These are phyloP conservation scores for Stephanodiscus triporus DNA, from an alignment of 108 stramenopile species.

Conservation along the genomic window DNA sequence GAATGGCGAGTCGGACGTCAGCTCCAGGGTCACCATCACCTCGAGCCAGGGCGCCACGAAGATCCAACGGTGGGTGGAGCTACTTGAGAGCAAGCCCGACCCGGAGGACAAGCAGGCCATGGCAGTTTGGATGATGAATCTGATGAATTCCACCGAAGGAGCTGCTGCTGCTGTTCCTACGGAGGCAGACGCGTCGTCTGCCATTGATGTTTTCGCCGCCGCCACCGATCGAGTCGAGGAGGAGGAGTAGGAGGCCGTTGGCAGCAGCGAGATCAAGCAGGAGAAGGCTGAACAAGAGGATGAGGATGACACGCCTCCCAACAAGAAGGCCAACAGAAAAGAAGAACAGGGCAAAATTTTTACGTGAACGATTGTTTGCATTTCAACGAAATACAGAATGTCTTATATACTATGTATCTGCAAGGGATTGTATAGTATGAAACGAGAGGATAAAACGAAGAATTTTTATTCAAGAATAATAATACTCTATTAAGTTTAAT, in stretches of 20 bases:
- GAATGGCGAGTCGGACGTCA: background rate
- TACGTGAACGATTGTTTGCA: too few relatives aligned
- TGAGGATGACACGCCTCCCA: conserved; percentile 14
- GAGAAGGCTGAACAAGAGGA: conserved; percentile 3
- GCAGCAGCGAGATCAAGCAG: background rate
- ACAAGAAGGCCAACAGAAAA: too few relatives aligned
- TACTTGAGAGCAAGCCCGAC: conserved; percentile 42
- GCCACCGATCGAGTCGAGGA: background rate
- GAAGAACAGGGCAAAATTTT: too few relatives aligned
- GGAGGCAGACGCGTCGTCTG: background rate
- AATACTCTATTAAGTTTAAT: too few relatives aligned
- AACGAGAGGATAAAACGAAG: too few relatives aligned
- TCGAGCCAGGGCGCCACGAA: conserved; percentile 29
- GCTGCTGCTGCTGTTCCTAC: background rate
- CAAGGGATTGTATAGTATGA: too few relatives aligned
- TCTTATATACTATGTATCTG: too few relatives aligned
- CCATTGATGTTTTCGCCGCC: background rate
- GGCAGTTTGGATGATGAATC: conserved; percentile 48
- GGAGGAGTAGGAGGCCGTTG: background rate
- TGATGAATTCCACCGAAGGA: conserved; percentile 35
- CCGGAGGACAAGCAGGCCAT: conserved; percentile 45
- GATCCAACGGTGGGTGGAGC: conserved; percentile 37
- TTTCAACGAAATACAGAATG: too few relatives aligned
- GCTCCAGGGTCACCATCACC: conserved; percentile 15
- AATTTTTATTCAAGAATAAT: too few relatives aligned